Evolutionary conservation across 2,329 filamentous ascomycete genomes (phyloP), one percentile per base, ranked within the genome.

Genomic region (Neopestalotiopsis sp.): DNA sequence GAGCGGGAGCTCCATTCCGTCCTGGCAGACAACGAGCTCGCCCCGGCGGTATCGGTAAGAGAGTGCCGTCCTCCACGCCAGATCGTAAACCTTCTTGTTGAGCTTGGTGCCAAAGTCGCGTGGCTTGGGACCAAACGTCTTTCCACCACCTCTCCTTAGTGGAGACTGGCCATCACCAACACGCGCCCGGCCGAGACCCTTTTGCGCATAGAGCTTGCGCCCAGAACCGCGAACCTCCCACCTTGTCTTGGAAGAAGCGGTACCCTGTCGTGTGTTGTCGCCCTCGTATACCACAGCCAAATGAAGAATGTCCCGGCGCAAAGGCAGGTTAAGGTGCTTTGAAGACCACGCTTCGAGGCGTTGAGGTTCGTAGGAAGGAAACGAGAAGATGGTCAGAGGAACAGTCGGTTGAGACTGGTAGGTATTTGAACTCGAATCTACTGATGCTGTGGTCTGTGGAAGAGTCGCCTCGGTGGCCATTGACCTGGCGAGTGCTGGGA

Each of bases 31-130:
- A 73, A 98, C 85, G 76, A 99, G 84, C 84, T 98, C 94, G 63
- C 95, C 96, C 73, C 91, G 90, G 73, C 91, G 87, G 82, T 96
- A 98, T 70, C 96, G 90, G 84, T 97, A 97, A 77, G 92, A 96
- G 73, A 99, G 87, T 12, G 96, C 96, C 58, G 93, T 98, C 78
- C 96, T 90, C 94, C 94, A 98, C 10, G 96, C 96, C 75, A 97
- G 87, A 81, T 98, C 95, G 84, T 99, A 99, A 62, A 97, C 89
- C 84, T 98, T 98, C 78, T 88, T 88, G 75, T 92, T 94, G 67
- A 99, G 86, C 17, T 88, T 88, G 28, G 95, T 97, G 70, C 89
- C 89, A 78, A 99, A 99, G 83, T 98, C 94, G 79, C 96, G 89
- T 32, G 95, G 95, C 75, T 95, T 91, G 34, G 96, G 96, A n/a